phyloP scores from a whole-genome alignment of 495 filamentous ascomycete genomes.

The Pyronema domesticum region DNA sequence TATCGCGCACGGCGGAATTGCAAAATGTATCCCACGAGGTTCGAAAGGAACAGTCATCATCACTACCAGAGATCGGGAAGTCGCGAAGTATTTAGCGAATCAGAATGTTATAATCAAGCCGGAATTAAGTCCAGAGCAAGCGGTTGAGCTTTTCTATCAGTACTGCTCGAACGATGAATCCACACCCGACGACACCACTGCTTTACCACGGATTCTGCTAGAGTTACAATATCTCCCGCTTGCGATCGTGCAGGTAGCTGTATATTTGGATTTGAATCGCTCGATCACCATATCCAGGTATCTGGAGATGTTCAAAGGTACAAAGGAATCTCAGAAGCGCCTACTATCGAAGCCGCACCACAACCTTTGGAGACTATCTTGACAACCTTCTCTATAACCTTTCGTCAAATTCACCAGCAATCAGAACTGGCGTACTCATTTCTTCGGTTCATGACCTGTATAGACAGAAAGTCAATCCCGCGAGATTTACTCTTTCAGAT shows the following conservation, averaged over 20 bases:
- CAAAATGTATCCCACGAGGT: slow-evolving; percentile 11
- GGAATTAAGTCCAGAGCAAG: neutral
- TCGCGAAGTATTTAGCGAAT: slow-evolving; percentile 3
- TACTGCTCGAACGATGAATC: slow-evolving; percentile 2
- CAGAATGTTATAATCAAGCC: neutral
- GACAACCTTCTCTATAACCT: slow-evolving; percentile 34
- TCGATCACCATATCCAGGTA: neutral
- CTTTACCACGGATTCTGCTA: neutral
- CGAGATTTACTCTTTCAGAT: slow-evolving; percentile 1
- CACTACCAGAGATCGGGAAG: slow-evolving; percentile 23
- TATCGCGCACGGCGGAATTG: neutral
- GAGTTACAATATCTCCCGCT: slow-evolving; percentile 11
- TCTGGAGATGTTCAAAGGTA: neutral
- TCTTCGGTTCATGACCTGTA: slow-evolving; percentile 22
- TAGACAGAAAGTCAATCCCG: slow-evolving; percentile 25
- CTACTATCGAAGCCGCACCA: slow-evolving; percentile 7
- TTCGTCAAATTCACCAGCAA: slow-evolving; percentile 27
- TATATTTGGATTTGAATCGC: slow-evolving; percentile 2
- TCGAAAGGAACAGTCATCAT: slow-evolving; percentile 22
- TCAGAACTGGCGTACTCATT: slow-evolving; percentile 17
- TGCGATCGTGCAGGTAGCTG: slow-evolving; percentile 8
- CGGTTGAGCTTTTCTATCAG: neutral
- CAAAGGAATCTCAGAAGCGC: neutral
- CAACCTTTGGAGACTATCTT: slow-evolving; percentile 26
- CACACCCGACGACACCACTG: slow-evolving; percentile 6